phyloP scores from a whole-genome alignment of 2,329 filamentous ascomycete species.

The Monosporascus cannonballus region DNA sequence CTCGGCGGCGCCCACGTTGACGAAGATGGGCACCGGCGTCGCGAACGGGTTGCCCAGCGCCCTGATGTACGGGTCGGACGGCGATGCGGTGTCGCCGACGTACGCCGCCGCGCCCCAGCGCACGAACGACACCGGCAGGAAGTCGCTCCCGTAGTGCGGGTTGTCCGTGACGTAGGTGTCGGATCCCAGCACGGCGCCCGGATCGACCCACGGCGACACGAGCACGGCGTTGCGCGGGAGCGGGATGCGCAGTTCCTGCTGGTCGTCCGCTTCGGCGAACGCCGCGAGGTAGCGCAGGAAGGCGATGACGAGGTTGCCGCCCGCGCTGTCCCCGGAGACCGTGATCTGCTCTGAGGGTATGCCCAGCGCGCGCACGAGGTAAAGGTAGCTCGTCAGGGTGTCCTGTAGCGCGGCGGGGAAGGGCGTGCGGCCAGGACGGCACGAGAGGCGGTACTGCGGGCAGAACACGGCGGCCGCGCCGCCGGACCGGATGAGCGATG shows the following conservation, averaged over 20 bases:
- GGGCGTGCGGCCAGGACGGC: constrained; percentile 28
- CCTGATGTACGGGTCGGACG: constrained; percentile 27
- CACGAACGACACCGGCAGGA: constrained; percentile 30
- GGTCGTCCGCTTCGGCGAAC: constrained; percentile 22
- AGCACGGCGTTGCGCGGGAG: constrained; percentile 29
- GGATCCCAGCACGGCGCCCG: not conserved
- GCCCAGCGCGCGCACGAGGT: constrained; percentile 33
- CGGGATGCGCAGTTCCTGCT: not conserved
- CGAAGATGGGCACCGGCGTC: constrained; percentile 16
- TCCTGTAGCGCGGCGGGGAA: constrained; percentile 48
- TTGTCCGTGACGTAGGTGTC: constrained; percentile 7
- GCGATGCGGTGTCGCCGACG: constrained; percentile 12
- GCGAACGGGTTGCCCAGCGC: constrained; percentile 17
- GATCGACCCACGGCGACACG: constrained; percentile 19
- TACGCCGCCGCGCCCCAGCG: constrained; percentile 35
- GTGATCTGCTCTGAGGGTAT: constrained; percentile 35
- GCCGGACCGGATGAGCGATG: constrained; percentile 5
- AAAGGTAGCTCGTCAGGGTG: constrained; percentile 36
- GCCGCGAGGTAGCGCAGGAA: constrained; percentile 40
- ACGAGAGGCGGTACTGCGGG: constrained; percentile 42
- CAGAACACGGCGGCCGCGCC: constrained; percentile 32
- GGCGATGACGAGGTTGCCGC: constrained; percentile 37
- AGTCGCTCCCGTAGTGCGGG: constrained; percentile 29
- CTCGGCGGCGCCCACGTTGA: constrained; percentile 16
- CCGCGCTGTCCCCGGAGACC: constrained; percentile 43